Evolutionary conservation across 176 grass and related monocot species (phyloP).

Genomic region (Hordeum vulgare): DNA sequence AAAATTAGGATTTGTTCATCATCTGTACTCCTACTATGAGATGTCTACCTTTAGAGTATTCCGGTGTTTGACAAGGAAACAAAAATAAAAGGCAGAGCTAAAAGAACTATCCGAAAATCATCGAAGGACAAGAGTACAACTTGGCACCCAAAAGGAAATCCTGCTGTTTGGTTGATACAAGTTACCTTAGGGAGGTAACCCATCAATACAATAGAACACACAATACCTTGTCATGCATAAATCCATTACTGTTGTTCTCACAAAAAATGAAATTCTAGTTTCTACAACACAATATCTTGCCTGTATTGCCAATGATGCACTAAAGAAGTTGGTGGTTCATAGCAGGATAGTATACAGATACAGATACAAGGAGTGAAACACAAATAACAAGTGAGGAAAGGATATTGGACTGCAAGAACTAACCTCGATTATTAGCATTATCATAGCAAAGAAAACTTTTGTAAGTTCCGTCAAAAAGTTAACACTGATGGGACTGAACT

Average conservation of each 20-base stretch:
- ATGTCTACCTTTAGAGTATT: background rate
- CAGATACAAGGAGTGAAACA: background rate
- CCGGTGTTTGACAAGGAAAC: background rate
- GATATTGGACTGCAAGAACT: slow-evolving; percentile 14
- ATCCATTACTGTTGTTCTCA: background rate
- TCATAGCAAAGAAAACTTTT: slow-evolving; percentile 86
- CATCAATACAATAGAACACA: background rate
- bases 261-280: background rate
- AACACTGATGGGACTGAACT: slow-evolving; percentile 92
- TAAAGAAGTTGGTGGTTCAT: background rate
- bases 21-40: background rate
- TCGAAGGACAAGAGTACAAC: background rate
- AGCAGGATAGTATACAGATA: background rate
- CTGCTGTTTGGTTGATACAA: background rate
- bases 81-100: background rate
- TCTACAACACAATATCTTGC: background rate
- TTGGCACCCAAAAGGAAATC: background rate
- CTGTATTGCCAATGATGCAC: background rate
- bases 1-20: background rate
- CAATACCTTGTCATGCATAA: slow-evolving; percentile 5
- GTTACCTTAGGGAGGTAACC: background rate
- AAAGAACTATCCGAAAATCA: background rate
- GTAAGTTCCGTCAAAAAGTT: slow-evolving; percentile 92
- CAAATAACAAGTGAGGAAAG: slow-evolving; percentile 18
- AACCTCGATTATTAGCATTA: slow-evolving; percentile 92